These are phyloP conservation scores for Dioszegia hungarica DNA, from an alignment of 768 basidiomycete species.

Conservation along the genomic window DNA sequence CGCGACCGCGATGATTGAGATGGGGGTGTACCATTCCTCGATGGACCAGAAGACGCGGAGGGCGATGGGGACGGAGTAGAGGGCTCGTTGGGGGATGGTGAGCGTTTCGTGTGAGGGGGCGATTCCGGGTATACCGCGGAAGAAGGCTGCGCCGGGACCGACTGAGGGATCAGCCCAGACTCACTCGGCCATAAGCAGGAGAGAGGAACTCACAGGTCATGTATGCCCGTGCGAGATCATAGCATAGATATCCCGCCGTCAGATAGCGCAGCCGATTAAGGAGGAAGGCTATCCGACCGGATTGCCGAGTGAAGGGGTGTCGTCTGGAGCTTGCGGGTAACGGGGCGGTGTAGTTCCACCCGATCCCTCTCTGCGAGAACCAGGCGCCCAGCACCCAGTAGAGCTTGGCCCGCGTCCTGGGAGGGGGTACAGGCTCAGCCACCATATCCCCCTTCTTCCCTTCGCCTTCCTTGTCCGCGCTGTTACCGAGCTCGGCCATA, in stretches of 20 bases:
- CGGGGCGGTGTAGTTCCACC: slow-evolving; percentile 22
- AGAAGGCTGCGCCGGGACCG: slow-evolving; percentile 17
- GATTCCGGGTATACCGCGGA: slow-evolving; percentile 12
- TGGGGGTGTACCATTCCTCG: slow-evolving; percentile 5
- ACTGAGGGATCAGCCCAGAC: not conserved
- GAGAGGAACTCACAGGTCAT: slow-evolving; percentile 11
- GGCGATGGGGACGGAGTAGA: slow-evolving; percentile 22
- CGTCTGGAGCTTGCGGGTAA: slow-evolving; percentile 13
- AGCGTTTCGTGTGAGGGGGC: slow-evolving; percentile 15
- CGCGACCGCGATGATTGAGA: slow-evolving; percentile 7
- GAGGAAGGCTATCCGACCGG: slow-evolving; percentile 14
- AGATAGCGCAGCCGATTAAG: not conserved
- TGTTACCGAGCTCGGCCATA: not conserved
- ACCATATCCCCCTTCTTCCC: slow-evolving; percentile 1
- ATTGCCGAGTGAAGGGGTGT: slow-evolving; percentile 23
- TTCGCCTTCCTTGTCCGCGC: not conserved
- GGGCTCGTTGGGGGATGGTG: slow-evolving; percentile 8
- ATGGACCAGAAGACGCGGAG: slow-evolving; percentile 11
- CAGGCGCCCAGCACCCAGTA: slow-evolving; percentile 26
- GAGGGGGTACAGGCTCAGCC: slow-evolving; percentile 28
- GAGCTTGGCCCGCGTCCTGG: slow-evolving; percentile 29
- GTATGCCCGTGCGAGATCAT: slow-evolving; percentile 22
- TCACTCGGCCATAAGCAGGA: not conserved
- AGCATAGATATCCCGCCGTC: slow-evolving; percentile 4
- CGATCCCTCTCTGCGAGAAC: slow-evolving; percentile 32